Base-by-base conservation (phyloP, 1,139 yeast genomes). In the Sugiyamaella castrensis region DNA sequence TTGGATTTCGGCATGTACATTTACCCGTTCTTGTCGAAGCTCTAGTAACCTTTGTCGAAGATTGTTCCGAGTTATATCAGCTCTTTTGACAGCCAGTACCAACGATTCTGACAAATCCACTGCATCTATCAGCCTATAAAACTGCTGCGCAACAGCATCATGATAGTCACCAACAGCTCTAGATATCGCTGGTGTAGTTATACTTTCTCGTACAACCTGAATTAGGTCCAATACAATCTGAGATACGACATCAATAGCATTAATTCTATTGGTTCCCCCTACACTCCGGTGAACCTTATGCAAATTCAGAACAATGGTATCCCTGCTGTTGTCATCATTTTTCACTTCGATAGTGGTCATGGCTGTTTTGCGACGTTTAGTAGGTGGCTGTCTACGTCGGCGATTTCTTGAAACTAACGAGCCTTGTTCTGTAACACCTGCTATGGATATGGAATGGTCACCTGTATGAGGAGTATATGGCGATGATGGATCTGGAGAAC, bases 191-290 rank as follows among this genome's bases (percentile, higher is more conserved):
- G 50, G 51, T 7, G 35, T 24, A 9, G 48, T 35, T 9, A 41
- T 46, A 24, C 27, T 35, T 19, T 40, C 50, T 16, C 37, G 43
- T 28, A 50, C 44, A 15, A 36, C 33, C 35, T 52, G 54, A 32
- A 59, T 48, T 8, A 53, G 35, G 15, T 58, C 56, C 11, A 50
- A 39, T 15, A 56, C 52, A 2, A 53, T 48, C 36, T 57, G 59
- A 0, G 57, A 47, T 10, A 58, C 54, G n/a, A 61, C 54, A 39
- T 61, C 65, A n/a, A 59, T 50, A 2, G 60, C 63, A 33, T 58
- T 61, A 33, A 60, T 48, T 19, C 50, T 47, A 32, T 52, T 53
- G n/a, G 57, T 55, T 6, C 61, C 59, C 11, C 59, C 57, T 11
- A 47, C 38, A 12, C 48, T 43, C 3, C 46, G 35, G 4, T 57